These are phyloP conservation scores for Candida sonorensis DNA, from an alignment of 805 yeast species.

Conservation along the genomic window DNA sequence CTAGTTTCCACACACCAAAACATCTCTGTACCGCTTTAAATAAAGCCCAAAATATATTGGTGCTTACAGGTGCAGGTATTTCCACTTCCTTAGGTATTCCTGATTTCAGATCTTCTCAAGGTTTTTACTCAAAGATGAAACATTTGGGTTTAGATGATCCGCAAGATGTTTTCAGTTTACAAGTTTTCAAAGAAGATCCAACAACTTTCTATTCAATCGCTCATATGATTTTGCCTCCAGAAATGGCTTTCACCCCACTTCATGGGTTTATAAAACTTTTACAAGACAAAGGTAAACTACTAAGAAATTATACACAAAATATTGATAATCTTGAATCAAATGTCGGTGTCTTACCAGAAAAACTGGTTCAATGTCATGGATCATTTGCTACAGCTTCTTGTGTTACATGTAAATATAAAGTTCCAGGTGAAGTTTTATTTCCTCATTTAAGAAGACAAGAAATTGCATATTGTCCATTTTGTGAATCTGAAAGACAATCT, in stretches of 20 bases:
- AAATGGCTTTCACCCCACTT: conserved; percentile 58
- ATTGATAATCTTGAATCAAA: conserved; percentile 82
- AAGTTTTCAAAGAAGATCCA: conserved; percentile 70
- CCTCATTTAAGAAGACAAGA: conserved; percentile 50
- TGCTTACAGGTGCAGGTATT: conserved; percentile 90
- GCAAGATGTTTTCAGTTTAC: conserved; percentile 79
- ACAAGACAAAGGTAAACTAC: conserved; percentile 67
- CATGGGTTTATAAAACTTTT: conserved; percentile 73
- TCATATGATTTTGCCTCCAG: conserved; percentile 75
- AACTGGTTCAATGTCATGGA: conserved; percentile 85
- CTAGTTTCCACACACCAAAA: conserved; percentile 49
- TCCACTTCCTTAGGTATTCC: conserved; percentile 88
- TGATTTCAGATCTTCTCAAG: conserved; percentile 85
- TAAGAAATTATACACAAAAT: conserved; percentile 86
- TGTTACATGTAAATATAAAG: conserved; percentile 60
- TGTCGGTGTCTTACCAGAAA: conserved; percentile 64
- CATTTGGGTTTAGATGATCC: conserved; percentile 76
- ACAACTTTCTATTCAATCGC: conserved; percentile 81
- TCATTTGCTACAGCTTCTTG: conserved; percentile 87
- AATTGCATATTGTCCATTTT: conserved; percentile 68
- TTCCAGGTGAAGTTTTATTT: conserved; percentile 60
- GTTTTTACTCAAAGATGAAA: conserved; percentile 66
- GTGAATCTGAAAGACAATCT: conserved; percentile 38
- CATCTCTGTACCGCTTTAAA: conserved; percentile 48
- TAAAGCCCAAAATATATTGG: conserved; percentile 56